Base-by-base conservation (phyloP, 495 filamentous ascomycete genomes). In the Neurospora tetraspora region DNA sequence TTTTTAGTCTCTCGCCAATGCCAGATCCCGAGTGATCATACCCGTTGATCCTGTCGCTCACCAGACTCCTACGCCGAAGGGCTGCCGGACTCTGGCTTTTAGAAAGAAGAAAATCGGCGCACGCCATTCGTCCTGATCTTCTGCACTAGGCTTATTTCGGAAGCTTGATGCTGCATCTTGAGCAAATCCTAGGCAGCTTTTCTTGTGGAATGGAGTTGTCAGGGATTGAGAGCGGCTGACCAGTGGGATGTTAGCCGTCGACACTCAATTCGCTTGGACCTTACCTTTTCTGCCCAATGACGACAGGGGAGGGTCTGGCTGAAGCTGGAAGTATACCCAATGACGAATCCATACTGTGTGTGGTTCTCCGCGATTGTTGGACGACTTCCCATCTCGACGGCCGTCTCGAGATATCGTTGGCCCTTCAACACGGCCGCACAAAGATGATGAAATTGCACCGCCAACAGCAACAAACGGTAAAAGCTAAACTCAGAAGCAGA, bases 281-380 rank as follows among this genome's bases (percentile, higher is more conserved):
- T 71, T 70, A 70, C 70, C 77, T 77, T 83, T 82, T 80, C 80
- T 82, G 79, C 73, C 82, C 81, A 83, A 83, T 82, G 75, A 76
- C 74, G 75, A 77, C 77, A n/a, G n/a, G n/a, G n/a, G n/a, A n/a
- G n/a, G n/a, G n/a, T n/a, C n/a, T n/a, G n/a, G n/a, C 70, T 76
- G 73, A 76, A 79, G 72, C 78, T 80, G 78, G 76, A 81, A 81
- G 83, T 80, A 76, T 81, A 75, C 76, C 82, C 81, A 83, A 83
- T 82, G 75, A 73, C 42, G 76, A 73, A 72, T 72, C 76, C 65
- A 75, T 69, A 42, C 74, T 73, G 69, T 43, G 47, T 74, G 74
- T 75, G 75, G 73, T 76, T 70, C 68, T 69, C 72, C 71, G 72
- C 20, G 23, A 31, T 45, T 71, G 80, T 83, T 83, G 82, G 81